Evolutionary conservation across 352 stramenopile genomes (phyloP).

Genomic region (Pythium myriotylum): DNA sequence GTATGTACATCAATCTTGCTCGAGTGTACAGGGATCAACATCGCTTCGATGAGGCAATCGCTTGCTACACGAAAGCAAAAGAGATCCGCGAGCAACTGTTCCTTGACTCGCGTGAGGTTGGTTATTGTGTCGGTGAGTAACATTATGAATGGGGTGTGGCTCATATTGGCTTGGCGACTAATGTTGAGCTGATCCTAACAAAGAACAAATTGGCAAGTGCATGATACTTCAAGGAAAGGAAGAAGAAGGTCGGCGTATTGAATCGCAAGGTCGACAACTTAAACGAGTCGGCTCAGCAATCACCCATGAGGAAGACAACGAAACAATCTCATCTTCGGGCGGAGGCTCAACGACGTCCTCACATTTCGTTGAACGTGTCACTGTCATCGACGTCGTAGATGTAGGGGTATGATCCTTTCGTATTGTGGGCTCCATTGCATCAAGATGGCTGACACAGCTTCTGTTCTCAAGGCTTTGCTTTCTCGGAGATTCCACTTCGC

Average conservation of each 20-base stretch:
- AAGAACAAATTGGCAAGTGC: conserved; percentile 86
- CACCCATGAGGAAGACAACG: conserved; percentile 5
- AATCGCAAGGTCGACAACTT: conserved; percentile 63
- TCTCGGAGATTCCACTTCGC: conserved; percentile 70
- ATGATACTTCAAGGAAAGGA: conserved; percentile 56
- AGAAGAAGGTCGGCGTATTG: conserved; percentile 58
- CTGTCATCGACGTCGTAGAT: conserved; percentile 37
- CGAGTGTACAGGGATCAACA: conserved; percentile 80
- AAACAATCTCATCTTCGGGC: conserved; percentile 1
- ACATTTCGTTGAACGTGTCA: conserved; percentile 31
- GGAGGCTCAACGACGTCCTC: conserved; percentile 4
- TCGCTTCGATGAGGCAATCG: conserved; percentile 69
- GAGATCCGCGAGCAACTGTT: conserved; percentile 79
- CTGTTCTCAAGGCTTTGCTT: conserved; percentile 35
- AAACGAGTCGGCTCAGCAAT: conserved; percentile 48
- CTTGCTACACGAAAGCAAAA: conserved; percentile 65
- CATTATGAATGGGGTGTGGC: too few species aligned
- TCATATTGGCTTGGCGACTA: not conserved
- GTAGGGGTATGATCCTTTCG: conserved; percentile 16
- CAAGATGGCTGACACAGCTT: too few species aligned
- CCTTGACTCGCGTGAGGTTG: conserved; percentile 72
- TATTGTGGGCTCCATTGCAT: not conserved
- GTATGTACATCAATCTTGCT: conserved; percentile 80
- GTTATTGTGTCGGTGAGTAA: conserved; percentile 68
- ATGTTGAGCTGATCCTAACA: not conserved